Evolutionary conservation across 1,284 basidiomycete genomes (phyloP).

Genomic region (Boletus sp.): DNA sequence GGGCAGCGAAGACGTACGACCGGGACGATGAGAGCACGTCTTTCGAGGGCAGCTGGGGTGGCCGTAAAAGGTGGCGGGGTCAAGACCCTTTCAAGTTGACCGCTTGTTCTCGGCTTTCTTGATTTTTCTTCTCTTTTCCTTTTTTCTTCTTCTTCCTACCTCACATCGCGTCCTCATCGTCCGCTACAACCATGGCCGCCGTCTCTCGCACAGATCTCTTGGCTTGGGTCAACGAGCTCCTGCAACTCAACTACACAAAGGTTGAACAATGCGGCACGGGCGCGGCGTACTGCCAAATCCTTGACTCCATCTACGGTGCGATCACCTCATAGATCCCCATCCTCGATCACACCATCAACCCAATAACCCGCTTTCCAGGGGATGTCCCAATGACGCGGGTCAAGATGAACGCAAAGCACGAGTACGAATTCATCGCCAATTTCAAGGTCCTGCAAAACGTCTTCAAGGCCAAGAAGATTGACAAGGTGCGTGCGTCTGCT

Average conservation of each 20-base stretch:
- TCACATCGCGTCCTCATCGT: not conserved
- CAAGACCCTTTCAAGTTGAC: not conserved
- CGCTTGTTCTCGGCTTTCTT: not conserved
- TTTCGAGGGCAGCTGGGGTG: too few relatives aligned
- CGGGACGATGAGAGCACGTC: not conserved
- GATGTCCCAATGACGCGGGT: slow-evolving; percentile 86
- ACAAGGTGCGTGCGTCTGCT: slow-evolving; percentile 70
- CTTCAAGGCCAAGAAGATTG: slow-evolving; percentile 87
- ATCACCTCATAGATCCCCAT: slow-evolving; percentile 21
- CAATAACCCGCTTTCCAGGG: slow-evolving; percentile 37
- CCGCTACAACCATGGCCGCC: slow-evolving; percentile 21
- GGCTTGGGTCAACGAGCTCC: slow-evolving; percentile 91
- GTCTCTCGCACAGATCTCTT: slow-evolving; percentile 83
- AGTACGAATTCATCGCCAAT: slow-evolving; percentile 95
- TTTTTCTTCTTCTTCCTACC: too few relatives aligned
- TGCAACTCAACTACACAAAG: slow-evolving; percentile 89
- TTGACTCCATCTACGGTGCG: slow-evolving; percentile 89
- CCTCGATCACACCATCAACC: slow-evolving; percentile 8
- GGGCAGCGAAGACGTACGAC: not conserved
- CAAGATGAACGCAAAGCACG: slow-evolving; percentile 92
- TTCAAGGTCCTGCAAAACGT: slow-evolving; percentile 91
- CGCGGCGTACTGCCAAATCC: slow-evolving; percentile 85
- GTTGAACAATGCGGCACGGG: slow-evolving; percentile 92
- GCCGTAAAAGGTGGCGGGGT: not conserved
- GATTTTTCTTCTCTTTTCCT: not conserved